phyloP scores from a whole-genome alignment of 257 asterid species.

The Cordia subcordata region DNA sequence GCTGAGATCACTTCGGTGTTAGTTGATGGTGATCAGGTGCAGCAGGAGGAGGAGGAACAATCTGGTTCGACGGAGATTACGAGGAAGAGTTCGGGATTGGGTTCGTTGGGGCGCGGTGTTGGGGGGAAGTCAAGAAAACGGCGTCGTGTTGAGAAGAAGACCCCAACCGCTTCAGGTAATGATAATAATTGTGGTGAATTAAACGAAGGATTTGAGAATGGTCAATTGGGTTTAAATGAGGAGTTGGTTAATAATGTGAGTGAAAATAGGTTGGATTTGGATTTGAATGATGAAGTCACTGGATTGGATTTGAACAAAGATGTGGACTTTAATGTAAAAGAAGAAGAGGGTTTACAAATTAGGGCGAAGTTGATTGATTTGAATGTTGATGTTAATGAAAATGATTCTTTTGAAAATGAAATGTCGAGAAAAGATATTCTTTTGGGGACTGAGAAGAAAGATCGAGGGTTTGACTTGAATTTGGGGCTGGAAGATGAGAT shows the following conservation, averaged over 20 bases:
- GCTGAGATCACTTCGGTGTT: constrained; percentile 32
- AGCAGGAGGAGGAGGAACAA: constrained; percentile 16
- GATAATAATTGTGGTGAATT: constrained; percentile 15
- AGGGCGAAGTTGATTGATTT: constrained; percentile 51
- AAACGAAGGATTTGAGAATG: background rate
- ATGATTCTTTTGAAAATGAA: constrained; percentile 16
- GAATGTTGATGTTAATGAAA: constrained; percentile 61
- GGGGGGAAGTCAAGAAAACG: constrained; percentile 40
- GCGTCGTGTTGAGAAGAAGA: constrained; percentile 22
- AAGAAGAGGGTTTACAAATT: constrained; percentile 20
- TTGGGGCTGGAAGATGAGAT: constrained; percentile 59
- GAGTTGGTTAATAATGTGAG: constrained; percentile 31
- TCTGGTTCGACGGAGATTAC: constrained; percentile 16
- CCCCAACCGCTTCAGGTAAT: constrained; percentile 27
- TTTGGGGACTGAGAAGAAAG: constrained; percentile 25
- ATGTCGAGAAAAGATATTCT: background rate
- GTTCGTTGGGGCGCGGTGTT: background rate
- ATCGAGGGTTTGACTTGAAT: constrained; percentile 69
- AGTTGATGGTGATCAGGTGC: constrained; percentile 11
- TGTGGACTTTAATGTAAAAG: constrained; percentile 52
- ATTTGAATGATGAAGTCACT: constrained; percentile 22
- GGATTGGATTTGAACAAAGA: constrained; percentile 31
- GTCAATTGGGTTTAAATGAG: constrained; percentile 43
- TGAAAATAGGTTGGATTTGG: constrained; percentile 27
- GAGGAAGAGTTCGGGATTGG: constrained; percentile 8